Evolutionary conservation across 495 filamentous ascomycete species (phyloP).

Genomic region (Aspergillus campestris): DNA sequence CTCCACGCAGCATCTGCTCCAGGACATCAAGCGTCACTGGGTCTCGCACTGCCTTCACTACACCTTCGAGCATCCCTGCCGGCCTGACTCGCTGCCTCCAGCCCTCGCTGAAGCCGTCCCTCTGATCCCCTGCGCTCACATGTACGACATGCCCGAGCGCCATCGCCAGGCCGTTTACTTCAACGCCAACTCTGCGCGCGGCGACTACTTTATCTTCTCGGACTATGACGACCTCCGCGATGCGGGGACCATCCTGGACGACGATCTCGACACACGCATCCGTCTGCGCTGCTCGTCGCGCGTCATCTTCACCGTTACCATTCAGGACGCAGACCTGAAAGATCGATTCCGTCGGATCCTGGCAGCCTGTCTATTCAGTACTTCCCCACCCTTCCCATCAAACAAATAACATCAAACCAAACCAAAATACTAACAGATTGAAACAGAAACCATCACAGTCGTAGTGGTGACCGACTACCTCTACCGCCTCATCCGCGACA

Average conservation of each 20-base stretch:
- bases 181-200: conserved; percentile 10
- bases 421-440: neutral
- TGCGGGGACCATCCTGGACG: conserved; percentile 3
- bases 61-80: conserved; percentile 10
- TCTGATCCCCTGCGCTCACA: conserved; percentile 20
- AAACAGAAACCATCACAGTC: conserved; percentile 15
- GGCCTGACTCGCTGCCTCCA: conserved; percentile 12
- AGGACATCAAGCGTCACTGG: conserved; percentile 31
- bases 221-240: conserved; percentile 15
- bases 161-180: conserved; percentile 31
- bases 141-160: conserved; percentile 24
- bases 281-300: conserved; percentile 17
- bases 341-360: conserved; percentile 32
- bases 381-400: neutral
- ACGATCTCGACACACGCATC: neutral
- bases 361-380: conserved; percentile 28
- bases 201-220: conserved; percentile 36
- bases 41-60: conserved; percentile 13
- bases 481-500: conserved; percentile 31
- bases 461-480: conserved; percentile 20
- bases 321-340: conserved; percentile 17
- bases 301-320: conserved; percentile 10
- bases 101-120: conserved; percentile 13
- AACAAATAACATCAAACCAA: neutral
- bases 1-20: conserved; percentile 24